Conservation (phyloP, 2,329 filamentous ascomycete species). For the Epichloe typhina region DNA sequence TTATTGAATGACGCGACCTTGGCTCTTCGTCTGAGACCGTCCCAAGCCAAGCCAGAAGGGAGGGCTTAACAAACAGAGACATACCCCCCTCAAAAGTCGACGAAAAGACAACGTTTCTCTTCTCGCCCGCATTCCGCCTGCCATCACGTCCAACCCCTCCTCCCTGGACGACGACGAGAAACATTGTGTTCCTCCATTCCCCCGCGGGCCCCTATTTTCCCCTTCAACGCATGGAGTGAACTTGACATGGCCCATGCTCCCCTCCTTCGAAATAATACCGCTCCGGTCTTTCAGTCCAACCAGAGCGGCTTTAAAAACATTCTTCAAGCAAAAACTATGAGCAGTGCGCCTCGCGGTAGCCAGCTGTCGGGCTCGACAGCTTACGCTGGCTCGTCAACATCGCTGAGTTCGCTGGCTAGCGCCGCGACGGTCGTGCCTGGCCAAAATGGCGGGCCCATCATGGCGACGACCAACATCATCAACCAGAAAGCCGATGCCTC, state of each 20-base stretch:
- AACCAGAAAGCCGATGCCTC: slow-evolving; percentile 91
- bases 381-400: slow-evolving; percentile 39
- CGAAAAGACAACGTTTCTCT: slow-evolving; percentile 3
- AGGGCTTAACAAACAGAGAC: slow-evolving; percentile 2
- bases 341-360: slow-evolving; percentile 41
- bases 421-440: slow-evolving; percentile 26
- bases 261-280: slow-evolving; percentile 45
- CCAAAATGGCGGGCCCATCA: slow-evolving; percentile 45
- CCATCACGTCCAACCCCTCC: background rate
- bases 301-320: slow-evolving; percentile 29
- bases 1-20: slow-evolving; percentile 8
- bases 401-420: slow-evolving; percentile 35
- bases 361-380: slow-evolving; percentile 50
- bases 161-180: background rate
- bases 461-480: slow-evolving; percentile 86
- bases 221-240: slow-evolving; percentile 26
- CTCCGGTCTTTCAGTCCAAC: slow-evolving; percentile 38
- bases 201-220: background rate
- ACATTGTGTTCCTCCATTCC: background rate
- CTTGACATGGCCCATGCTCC: slow-evolving; percentile 45
- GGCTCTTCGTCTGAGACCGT: slow-evolving; percentile 7
- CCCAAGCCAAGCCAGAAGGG: slow-evolving; percentile 5
- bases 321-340: slow-evolving; percentile 35
- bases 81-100: background rate
- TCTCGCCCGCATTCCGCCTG: background rate